These are phyloP conservation scores for Daldinia decipiens DNA, from an alignment of 495 filamentous ascomycete species.

Conservation along the genomic window DNA sequence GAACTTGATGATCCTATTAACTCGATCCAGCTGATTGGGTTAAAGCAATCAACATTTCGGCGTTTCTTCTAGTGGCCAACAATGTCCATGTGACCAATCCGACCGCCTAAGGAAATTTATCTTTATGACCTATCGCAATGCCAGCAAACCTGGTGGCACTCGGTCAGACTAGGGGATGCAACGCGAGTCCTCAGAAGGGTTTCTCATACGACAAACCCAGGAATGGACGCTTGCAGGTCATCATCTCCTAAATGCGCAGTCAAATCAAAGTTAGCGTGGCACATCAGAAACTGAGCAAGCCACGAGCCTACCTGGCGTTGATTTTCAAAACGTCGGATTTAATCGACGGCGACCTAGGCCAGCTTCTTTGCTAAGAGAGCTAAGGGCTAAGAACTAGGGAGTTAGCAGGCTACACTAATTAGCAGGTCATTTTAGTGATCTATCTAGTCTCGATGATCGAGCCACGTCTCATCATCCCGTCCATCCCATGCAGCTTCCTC, in stretches of 20 bases:
- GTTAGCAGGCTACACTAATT: no score
- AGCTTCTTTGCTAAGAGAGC: slow-evolving; percentile 7
- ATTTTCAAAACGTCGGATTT: slow-evolving; percentile 9
- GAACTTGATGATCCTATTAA: slow-evolving; percentile 19
- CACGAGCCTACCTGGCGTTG: slow-evolving; percentile 17
- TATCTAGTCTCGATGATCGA: slow-evolving; percentile 38
- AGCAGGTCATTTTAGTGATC: slow-evolving; percentile 27
- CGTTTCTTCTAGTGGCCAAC: slow-evolving; percentile 14
- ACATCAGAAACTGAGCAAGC: slow-evolving; percentile 30
- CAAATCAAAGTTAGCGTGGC: slow-evolving; percentile 28
- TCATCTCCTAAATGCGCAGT: slow-evolving; percentile 27
- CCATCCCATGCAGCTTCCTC: slow-evolving; percentile 22
- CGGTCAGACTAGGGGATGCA: slow-evolving; percentile 23
- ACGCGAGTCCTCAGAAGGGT: slow-evolving; percentile 10
- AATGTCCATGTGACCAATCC: slow-evolving; percentile 25
- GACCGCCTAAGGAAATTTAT: slow-evolving; percentile 9
- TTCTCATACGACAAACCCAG: slow-evolving; percentile 13
- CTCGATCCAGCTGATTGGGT: slow-evolving; percentile 15
- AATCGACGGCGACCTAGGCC: slow-evolving; percentile 16
- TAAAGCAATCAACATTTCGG: slow-evolving; percentile 26
- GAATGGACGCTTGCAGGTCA: slow-evolving; percentile 27
- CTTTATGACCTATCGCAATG: slow-evolving; percentile 30
- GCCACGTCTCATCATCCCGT: slow-evolving; percentile 45
- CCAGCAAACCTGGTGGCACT: slow-evolving; percentile 23
- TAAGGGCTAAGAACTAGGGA: background rate